A percentile compares a stretch with the other conserved stretches of the same genome.
phyloP scores from a whole-genome alignment of 2,329 filamentous ascomycete species.

The Gaeumannomyces tritici region DNA sequence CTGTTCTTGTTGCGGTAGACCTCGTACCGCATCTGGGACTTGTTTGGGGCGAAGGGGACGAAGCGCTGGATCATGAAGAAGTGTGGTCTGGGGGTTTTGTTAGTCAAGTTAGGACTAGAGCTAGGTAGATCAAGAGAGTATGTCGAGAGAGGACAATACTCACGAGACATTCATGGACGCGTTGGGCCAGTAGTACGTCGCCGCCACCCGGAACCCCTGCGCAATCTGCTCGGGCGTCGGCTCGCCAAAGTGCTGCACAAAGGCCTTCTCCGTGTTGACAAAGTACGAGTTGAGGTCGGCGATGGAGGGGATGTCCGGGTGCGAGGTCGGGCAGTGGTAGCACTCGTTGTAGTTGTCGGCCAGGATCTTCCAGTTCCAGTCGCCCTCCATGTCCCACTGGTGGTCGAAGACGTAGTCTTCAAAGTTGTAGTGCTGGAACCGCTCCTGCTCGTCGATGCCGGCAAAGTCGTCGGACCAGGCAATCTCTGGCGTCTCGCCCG shows the following conservation, averaged over 20 bases:
- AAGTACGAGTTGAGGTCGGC: conserved; percentile 46
- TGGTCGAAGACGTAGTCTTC: conserved; percentile 48
- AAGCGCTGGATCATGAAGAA: conserved; percentile 58
- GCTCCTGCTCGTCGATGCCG: conserved; percentile 32
- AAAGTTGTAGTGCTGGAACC: conserved; percentile 36
- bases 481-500: conserved; percentile 25
- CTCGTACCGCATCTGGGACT: conserved; percentile 50
- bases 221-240: conserved; percentile 36
- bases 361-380: conserved; percentile 52
- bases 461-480: conserved; percentile 43
- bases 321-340: conserved; percentile 52
- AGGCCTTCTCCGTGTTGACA: conserved; percentile 35
- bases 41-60: conserved; percentile 40
- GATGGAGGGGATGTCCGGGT: conserved; percentile 47
- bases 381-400: conserved; percentile 44
- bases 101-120: too few species aligned
- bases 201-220: conserved; percentile 32
- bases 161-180: conserved; percentile 40
- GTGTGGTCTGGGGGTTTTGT: conserved; percentile 30
- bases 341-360: conserved; percentile 59
- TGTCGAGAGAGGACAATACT: too few species aligned
- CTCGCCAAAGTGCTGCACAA: conserved; percentile 41
- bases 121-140: too few species aligned
- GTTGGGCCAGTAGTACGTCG: conserved; percentile 41
- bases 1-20: conserved; percentile 53